Evolutionary conservation across 192 early-diverging fungal species (phyloP), one percentile per base, ranked within the genome.

Genomic region (Coemansia sp.): DNA sequence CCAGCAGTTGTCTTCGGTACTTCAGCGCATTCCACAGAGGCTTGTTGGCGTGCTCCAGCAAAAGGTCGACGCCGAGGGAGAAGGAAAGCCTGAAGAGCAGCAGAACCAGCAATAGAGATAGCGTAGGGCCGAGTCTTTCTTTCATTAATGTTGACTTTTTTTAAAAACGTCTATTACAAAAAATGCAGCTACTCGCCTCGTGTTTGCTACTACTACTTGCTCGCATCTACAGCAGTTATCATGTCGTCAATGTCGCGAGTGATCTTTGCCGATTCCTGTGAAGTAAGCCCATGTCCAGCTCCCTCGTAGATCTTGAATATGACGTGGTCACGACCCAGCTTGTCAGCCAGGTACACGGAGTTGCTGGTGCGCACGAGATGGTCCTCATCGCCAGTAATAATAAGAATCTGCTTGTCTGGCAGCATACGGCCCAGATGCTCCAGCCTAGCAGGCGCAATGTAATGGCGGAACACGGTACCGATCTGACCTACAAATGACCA

Each of bases 371-470:
- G 65, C 29, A 83, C 73, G 56, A 83, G 15, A 38, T 75, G 72
- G 56, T 83, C 76, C 53, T 73, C 59, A n/a, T 77, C 76, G 3
- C 81, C 81, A 3, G 73, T 78, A 9, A 75, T 49, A 39, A 83
- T 68, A 7, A 83, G 59, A 47, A 83, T 78, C 45, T 73, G 75
- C 30, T 73, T 78, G 11, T 74, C 73, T 0, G 81, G 73, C 34
- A 78, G 30, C 60, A 63, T 29, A 1, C 64, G 70, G 13, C 81
- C 76, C 34, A 78, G 44, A 5, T 44, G 18, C 43, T 67, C 30
- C 43, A 82, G 69, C 16, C 72, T 44, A 24, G 75, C 69, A 0
- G 75, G 72, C 32, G 73, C 67, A 37, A 83, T 73, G 52, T 78
- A 78, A 55, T 83, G 81, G 39, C 81, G 65, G 62, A 77, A 75